phyloP scores from a whole-genome alignment of 2,329 filamentous ascomycete genomes.

The Bipolaris sorokiniana region DNA sequence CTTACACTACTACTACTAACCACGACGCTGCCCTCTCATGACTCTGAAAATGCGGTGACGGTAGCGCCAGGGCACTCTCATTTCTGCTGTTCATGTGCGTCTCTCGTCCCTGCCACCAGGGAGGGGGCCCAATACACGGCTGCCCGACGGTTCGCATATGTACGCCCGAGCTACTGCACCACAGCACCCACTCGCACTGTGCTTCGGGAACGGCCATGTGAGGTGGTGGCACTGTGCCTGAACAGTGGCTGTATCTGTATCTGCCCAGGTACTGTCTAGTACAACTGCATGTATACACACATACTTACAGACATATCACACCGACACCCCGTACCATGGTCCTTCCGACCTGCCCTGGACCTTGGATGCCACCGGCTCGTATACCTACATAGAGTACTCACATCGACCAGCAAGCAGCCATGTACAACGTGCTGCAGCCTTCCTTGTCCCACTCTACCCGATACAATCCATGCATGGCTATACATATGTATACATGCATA shows the following conservation, averaged over 20 bases:
- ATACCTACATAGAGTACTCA: neutral
- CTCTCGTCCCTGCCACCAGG: neutral
- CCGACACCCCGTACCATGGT: neutral
- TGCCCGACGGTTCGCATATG: conserved; percentile 16
- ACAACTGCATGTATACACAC: conserved; percentile 14
- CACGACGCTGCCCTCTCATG: conserved; percentile 5
- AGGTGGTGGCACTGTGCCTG: conserved; percentile 33
- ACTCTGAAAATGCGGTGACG: conserved; percentile 24
- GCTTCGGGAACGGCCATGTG: conserved; percentile 25
- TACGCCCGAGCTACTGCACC: conserved; percentile 24
- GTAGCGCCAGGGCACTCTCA: conserved; percentile 19
- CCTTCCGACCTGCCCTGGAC: neutral
- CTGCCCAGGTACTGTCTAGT: neutral
- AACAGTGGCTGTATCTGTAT: conserved; percentile 4
- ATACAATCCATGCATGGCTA: neutral
- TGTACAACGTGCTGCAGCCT: neutral
- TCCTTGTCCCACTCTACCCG: neutral
- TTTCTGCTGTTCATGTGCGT: neutral
- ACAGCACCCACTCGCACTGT: conserved; percentile 13
- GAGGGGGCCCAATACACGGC: neutral
- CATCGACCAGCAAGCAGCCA: neutral
- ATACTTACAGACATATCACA: neutral
- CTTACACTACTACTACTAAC: neutral
- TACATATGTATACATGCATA: neutral
- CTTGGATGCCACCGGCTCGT: neutral